A percentile compares a stretch with the other conserved stretches of the same genome.
Conservation (phyloP, 192 early-diverging fungal genomes). For the Glomus cerebriforme region DNA sequence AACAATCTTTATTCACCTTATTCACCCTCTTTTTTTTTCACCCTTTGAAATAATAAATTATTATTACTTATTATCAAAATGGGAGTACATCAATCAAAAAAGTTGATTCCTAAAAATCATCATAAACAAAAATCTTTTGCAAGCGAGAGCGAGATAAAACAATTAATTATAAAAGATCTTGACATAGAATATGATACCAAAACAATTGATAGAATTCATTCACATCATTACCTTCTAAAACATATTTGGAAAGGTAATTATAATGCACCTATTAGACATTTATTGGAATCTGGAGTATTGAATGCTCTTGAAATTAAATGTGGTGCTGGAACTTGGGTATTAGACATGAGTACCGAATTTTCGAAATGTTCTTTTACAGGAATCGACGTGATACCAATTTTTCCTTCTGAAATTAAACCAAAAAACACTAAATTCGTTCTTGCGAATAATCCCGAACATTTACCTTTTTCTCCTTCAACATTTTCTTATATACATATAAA, state of each 20-base stretch:
- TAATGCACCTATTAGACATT: not conserved
- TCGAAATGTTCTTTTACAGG: not conserved
- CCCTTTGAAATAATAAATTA: not conserved
- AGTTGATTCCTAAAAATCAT: not conserved
- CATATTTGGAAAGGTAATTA: not conserved
- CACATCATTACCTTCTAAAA: not conserved
- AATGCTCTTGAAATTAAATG: not conserved
- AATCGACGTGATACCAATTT: not conserved
- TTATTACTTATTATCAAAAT: not conserved
- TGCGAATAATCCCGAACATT: not conserved
- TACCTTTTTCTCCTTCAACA: not conserved
- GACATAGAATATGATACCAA: not conserved
- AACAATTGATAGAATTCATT: not conserved
- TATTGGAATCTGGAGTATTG: not conserved
- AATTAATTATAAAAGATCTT: not conserved
- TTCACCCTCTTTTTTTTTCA: not conserved
- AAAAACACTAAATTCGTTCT: not conserved
- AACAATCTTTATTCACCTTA: too few species aligned
- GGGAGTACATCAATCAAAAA: not conserved
- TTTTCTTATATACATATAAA: not conserved
- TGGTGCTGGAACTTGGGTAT: not conserved
- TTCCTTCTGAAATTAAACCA: not conserved
- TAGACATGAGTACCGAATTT: not conserved
- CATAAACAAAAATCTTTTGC: not conserved
- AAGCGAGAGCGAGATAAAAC: not conserved